Conservation (phyloP, 148 eudicot species). For the Arbutus unedo region DNA sequence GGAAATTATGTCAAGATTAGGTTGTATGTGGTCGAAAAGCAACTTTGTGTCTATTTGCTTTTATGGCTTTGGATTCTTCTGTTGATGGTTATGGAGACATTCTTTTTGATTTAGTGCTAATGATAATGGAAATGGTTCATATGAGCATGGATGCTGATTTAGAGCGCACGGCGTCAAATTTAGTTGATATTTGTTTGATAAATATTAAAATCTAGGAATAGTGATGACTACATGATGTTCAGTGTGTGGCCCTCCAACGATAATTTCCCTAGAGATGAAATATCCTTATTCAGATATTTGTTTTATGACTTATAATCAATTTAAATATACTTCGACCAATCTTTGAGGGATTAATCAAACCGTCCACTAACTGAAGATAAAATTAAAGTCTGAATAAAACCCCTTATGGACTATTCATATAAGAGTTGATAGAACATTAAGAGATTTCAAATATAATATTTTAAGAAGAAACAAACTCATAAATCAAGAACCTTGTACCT, state of each 20-base stretch:
- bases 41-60: constrained; percentile 12
- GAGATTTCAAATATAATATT: too few species aligned
- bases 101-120: neutral
- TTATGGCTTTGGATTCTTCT: constrained; percentile 3
- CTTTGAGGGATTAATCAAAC: too few species aligned
- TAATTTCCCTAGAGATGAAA: neutral
- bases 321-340: too few species aligned
- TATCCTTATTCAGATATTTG: neutral
- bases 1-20: neutral
- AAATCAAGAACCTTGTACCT: too few species aligned
- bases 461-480: too few species aligned
- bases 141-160: neutral
- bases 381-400: too few species aligned
- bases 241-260: neutral
- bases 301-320: too few species aligned
- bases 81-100: neutral
- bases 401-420: too few species aligned
- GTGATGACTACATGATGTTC: constrained; percentile 13
- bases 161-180: neutral
- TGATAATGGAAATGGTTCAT: neutral
- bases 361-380: too few species aligned
- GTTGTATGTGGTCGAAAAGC: neutral
- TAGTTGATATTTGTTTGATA: constrained; percentile 4
- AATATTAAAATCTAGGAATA: constrained; percentile 5
- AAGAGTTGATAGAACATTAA: too few species aligned